phyloP scores from a whole-genome alignment of 257 asterid species.

The Cinchona pubescens region DNA sequence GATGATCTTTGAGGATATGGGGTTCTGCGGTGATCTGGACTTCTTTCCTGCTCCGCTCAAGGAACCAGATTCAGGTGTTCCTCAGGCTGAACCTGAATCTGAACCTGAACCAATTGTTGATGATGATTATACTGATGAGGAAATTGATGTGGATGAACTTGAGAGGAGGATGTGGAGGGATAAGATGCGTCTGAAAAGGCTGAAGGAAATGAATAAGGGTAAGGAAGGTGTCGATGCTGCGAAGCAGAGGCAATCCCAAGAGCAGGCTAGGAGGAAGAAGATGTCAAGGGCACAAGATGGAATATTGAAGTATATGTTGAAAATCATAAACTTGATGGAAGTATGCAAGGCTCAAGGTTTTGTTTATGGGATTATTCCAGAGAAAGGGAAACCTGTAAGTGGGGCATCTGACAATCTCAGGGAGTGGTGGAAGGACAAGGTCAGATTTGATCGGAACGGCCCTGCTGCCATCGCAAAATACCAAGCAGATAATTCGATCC shows the following conservation, averaged over 20 bases:
- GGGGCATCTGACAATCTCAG: constrained; percentile 87
- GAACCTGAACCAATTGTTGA: constrained; percentile 52
- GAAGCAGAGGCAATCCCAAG: constrained; percentile 80
- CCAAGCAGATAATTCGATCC: constrained; percentile 47
- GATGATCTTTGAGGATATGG: constrained; percentile 84
- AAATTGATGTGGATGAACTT: constrained; percentile 75
- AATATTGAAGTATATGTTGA: constrained; percentile 83
- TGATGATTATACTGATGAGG: constrained; percentile 77
- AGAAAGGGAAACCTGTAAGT: constrained; percentile 86
- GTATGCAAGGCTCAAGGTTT: constrained; percentile 93
- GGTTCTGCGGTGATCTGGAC: constrained; percentile 68
- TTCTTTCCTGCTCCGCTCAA: constrained; percentile 58
- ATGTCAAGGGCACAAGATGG: constrained; percentile 97
- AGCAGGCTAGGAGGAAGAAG: constrained; percentile 91
- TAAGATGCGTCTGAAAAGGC: constrained; percentile 61
- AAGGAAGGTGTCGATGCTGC: constrained; percentile 54
- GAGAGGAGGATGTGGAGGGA: constrained; percentile 89
- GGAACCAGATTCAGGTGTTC: constrained; percentile 37
- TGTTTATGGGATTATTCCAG: constrained; percentile 91
- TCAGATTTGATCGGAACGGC: constrained; percentile 76
- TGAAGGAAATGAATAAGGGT: constrained; percentile 63
- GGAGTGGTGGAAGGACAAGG: constrained; percentile 97
- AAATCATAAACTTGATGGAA: constrained; percentile 96
- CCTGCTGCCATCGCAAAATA: constrained; percentile 76
- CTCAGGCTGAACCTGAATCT: constrained; percentile 36